phyloP scores from a whole-genome alignment of 192 early-diverging fungal genomes.

The Rhizophagus clarus region DNA sequence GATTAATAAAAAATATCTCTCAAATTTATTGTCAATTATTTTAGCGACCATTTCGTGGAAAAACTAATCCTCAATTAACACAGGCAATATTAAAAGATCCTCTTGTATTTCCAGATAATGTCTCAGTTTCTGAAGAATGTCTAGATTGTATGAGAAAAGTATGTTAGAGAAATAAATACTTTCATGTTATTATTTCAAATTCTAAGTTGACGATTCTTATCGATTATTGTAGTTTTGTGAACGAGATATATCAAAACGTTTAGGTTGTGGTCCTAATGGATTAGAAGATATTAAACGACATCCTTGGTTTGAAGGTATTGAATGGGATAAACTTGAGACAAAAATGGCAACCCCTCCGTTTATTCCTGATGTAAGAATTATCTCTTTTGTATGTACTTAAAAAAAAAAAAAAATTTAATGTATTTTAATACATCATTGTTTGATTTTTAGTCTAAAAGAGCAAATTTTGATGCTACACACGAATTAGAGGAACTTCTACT shows the following conservation, averaged over 20 bases:
- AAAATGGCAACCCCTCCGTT: slow-evolving; percentile 80
- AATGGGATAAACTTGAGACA: slow-evolving; percentile 76
- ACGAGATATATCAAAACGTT: slow-evolving; percentile 71
- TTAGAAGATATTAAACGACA: slow-evolving; percentile 69
- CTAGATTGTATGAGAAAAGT: slow-evolving; percentile 55
- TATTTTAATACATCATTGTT: background rate
- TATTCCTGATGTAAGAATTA: slow-evolving; percentile 71
- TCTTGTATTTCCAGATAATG: slow-evolving; percentile 67
- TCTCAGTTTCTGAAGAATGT: slow-evolving; percentile 50
- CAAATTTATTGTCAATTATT: slow-evolving; percentile 10
- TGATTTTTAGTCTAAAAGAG: slow-evolving; percentile 66
- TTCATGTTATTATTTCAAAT: slow-evolving; percentile 11
- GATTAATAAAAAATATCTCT: background rate
- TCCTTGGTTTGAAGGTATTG: slow-evolving; percentile 76
- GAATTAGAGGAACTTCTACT: slow-evolving; percentile 95
- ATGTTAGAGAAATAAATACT: slow-evolving; percentile 22
- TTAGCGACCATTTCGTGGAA: slow-evolving; percentile 79
- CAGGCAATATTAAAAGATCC: slow-evolving; percentile 72
- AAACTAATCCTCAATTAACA: slow-evolving; percentile 72
- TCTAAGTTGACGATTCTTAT: background rate
- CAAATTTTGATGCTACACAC: slow-evolving; percentile 96
- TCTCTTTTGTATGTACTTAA: background rate
- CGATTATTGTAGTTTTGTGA: slow-evolving; percentile 59
- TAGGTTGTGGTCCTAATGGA: slow-evolving; percentile 80
- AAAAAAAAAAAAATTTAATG: background rate